Conservation (phyloP, 805 yeast species). For the Sungouiozyma intestinalis region DNA sequence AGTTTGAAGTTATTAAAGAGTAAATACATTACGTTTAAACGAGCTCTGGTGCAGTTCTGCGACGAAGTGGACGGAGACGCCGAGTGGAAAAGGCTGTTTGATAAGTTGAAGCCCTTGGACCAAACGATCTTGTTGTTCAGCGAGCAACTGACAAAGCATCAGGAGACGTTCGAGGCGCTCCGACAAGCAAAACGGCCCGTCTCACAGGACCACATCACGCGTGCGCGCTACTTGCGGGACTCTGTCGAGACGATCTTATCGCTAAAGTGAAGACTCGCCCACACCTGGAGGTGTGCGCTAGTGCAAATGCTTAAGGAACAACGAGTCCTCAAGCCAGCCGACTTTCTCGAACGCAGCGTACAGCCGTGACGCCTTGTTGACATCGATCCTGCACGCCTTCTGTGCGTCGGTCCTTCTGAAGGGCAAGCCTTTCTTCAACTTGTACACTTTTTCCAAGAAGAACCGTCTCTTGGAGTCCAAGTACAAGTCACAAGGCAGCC, state of each 20-base stretch:
- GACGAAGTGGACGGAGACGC: background rate
- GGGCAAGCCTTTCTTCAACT: constrained; percentile 58
- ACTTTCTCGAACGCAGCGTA: constrained; percentile 85
- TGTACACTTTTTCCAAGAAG: constrained; percentile 78
- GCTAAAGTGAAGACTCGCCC: background rate
- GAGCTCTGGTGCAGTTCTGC: constrained; percentile 3
- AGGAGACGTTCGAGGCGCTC: background rate
- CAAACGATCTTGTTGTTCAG: background rate
- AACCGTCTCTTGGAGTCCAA: constrained; percentile 73
- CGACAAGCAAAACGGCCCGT: background rate
- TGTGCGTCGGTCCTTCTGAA: constrained; percentile 97
- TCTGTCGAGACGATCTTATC: background rate
- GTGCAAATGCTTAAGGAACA: constrained; percentile 42
- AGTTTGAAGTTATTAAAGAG: constrained; percentile 11
- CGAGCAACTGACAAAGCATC: background rate
- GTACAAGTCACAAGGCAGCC: constrained; percentile 81
- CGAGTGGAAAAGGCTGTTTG: background rate
- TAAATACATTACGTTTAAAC: constrained; percentile 18
- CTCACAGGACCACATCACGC: background rate
- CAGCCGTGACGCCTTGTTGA: constrained; percentile 85
- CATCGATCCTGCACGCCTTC: constrained; percentile 95
- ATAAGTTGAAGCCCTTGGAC: background rate
- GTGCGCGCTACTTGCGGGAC: background rate
- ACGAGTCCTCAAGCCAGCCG: constrained; percentile 80
- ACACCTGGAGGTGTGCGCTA: background rate